Base-by-base conservation (phyloP, 225 moss, liverwort and hornwort species). In the Bryum argenteum region DNA sequence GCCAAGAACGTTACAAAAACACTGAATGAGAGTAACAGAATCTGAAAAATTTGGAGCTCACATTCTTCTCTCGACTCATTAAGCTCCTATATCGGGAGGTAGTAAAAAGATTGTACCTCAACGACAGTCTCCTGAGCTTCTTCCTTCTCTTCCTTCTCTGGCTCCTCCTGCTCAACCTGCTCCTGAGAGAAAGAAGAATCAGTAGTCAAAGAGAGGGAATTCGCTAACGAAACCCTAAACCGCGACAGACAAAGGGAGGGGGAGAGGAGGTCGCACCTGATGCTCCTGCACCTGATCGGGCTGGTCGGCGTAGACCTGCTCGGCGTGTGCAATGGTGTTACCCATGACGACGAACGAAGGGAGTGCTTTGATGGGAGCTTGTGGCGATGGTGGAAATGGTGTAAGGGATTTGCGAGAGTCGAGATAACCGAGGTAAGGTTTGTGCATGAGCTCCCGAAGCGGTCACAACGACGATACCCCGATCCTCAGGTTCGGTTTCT, bases 271-370 rank as follows among this genome's bases (percentile, higher is more conserved):
- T 45, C 13, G 43, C 43, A 77, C 72, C 83, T 76, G 67, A 23
- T 21, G 67, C 55, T 73, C 69, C 69, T 69, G 77, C 57, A 55
- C 62, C 74, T 81, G 38, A 9, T 81, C 54, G 62, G 69, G 66
- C 62, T 70, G 71, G 40, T 80, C 79, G 76, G 81, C 59, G 79
- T 68, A 26, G 40, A 77, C 81, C 79, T 71, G 71, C 80, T 86
- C 80, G 55, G 81, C 79, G 54, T 66, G 48, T 22, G 66, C 81
- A 50, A 87, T 77, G 65, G 65, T 81, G 74, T 84, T 84, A 3
- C 84, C 87, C 87, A 87, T 87, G 70, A 63, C 24, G 64, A 20
- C 16, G 10, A 26, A 52, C 0, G 12, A 18, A 17, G 11, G 40
- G 14, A 3, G 48, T 48, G 5, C 48, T 11, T 70, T 11, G 3